Evolutionary conservation across 768 basidiomycete species (phyloP).

Genomic region (Suillus tomentosus): DNA sequence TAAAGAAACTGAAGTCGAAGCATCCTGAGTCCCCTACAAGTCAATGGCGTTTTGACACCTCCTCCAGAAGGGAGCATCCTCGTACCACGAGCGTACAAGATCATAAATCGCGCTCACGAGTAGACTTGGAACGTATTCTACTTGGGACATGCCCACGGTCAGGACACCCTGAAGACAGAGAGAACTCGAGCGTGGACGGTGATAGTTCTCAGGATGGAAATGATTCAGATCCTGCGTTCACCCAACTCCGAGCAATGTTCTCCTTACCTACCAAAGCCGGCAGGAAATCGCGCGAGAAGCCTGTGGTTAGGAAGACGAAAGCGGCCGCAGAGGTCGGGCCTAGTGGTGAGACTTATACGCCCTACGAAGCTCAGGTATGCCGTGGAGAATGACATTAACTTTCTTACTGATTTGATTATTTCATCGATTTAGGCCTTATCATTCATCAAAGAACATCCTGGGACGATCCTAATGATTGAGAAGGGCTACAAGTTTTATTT

Average conservation of each 20-base stretch:
- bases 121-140: constrained; percentile 57
- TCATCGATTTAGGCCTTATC: constrained; percentile 34
- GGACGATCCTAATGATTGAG: constrained; percentile 74
- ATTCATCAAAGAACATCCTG: constrained; percentile 66
- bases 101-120: constrained; percentile 33
- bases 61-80: constrained; percentile 3
- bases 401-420: not conserved
- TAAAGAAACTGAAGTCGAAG: constrained; percentile 32
- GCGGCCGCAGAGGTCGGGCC: constrained; percentile 54
- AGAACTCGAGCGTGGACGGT: constrained; percentile 27
- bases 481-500: constrained; percentile 86
- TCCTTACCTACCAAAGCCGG: constrained; percentile 38
- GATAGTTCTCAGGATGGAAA: constrained; percentile 35
- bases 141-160: constrained; percentile 36
- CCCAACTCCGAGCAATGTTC: constrained; percentile 50
- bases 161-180: constrained; percentile 21
- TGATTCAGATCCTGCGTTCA: constrained; percentile 49
- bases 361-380: constrained; percentile 69
- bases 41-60: constrained; percentile 46
- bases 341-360: constrained; percentile 71
- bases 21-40: constrained; percentile 29
- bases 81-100: constrained; percentile 42
- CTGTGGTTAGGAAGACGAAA: constrained; percentile 34
- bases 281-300: constrained; percentile 34
- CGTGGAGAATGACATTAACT: not conserved